Evolutionary conservation across 805 yeast genomes (phyloP).

Genomic region (Metschnikowia colocasiae): DNA sequence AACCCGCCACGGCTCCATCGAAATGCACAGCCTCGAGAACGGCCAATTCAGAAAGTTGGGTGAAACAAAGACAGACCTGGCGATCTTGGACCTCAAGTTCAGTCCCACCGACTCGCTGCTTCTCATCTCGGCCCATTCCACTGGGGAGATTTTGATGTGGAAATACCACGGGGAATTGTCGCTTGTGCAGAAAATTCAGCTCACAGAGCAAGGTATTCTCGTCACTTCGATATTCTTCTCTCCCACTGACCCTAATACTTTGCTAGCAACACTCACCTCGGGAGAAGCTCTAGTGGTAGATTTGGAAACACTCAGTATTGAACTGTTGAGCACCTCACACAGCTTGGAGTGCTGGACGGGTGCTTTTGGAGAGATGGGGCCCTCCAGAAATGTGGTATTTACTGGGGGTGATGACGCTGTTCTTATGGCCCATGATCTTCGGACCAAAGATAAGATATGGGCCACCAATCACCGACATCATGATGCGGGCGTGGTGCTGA

Average conservation of each 20-base stretch:
- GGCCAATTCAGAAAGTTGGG: conserved; percentile 12
- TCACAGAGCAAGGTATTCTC: conserved; percentile 48
- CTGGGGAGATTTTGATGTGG: conserved; percentile 75
- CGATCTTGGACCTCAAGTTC: conserved; percentile 75
- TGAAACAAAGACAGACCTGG: conserved; percentile 44
- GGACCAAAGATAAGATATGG: conserved; percentile 39
- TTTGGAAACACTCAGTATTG: conserved; percentile 16
- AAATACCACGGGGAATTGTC: conserved; percentile 17
- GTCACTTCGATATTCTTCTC: conserved; percentile 66
- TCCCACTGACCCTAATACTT: conserved; percentile 31
- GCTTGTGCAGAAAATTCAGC: conserved; percentile 25
- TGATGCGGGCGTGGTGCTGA: conserved; percentile 87
- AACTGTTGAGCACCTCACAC: conserved; percentile 45
- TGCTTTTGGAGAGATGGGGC: conserved; percentile 57
- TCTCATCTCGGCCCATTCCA: conserved; percentile 70
- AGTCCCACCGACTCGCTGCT: conserved; percentile 49
- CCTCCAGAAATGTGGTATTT: conserved; percentile 55
- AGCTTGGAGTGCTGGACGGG: conserved; percentile 88
- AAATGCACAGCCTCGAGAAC: conserved; percentile 31
- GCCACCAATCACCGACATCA: conserved; percentile 54
- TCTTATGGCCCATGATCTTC: conserved; percentile 68
- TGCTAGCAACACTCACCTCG: conserved; percentile 62
- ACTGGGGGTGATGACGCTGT: conserved; percentile 90
- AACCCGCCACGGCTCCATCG: conserved; percentile 60
- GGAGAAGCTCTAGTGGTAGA: conserved; percentile 55